Evolutionary conservation across 805 yeast genomes (phyloP), one percentile per base, ranked within the genome.

Genomic region (Ascoidea rubescens): DNA sequence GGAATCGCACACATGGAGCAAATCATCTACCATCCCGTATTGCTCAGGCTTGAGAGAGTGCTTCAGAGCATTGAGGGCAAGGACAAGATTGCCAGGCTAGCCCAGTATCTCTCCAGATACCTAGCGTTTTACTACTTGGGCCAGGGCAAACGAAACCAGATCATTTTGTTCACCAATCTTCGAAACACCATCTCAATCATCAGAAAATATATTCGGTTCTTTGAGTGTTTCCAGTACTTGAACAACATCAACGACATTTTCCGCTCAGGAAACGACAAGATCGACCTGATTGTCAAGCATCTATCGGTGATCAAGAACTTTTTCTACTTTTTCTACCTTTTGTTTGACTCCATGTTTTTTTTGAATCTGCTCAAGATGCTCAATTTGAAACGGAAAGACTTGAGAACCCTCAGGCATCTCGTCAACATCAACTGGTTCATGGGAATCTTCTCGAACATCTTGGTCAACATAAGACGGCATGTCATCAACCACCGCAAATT

Each of bases 161-260:
- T 82, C 42, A 65, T 67, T 48, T 64, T 75, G 54, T 74, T 80
- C 64, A 75, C 74, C 58, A 70, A 74, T 28, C 65, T 88, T 56
- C 86, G 82, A 67, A 64, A 63, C 48, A 80, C 84, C 57, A 75
- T 87, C 33, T 75, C 87, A 1, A 65, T 82, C 54, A 74, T 87
- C 56, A 80, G 98, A 65, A 91, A 91, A 70, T 82, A 89, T 28
- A 69, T 90, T 71, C 78, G 97, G 62, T 80, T 84, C 62, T 77
- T 88, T 56, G 90, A 89, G 68, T 95, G 95, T 1, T 69, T 90
- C 60, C 74, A 73, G 60, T 88, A 84, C 63, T 62, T 86, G 52
- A 80, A 80, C 59, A 75, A 78, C n/a, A 86, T 90, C 4, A 72
- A 84, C 2, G 73, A 75, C 56, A 76, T 86, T 12, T 76, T 71